These are phyloP conservation scores for Cryphonectria parasitica DNA, from an alignment of 2,329 filamentous ascomycete species.

Conservation along the genomic window DNA sequence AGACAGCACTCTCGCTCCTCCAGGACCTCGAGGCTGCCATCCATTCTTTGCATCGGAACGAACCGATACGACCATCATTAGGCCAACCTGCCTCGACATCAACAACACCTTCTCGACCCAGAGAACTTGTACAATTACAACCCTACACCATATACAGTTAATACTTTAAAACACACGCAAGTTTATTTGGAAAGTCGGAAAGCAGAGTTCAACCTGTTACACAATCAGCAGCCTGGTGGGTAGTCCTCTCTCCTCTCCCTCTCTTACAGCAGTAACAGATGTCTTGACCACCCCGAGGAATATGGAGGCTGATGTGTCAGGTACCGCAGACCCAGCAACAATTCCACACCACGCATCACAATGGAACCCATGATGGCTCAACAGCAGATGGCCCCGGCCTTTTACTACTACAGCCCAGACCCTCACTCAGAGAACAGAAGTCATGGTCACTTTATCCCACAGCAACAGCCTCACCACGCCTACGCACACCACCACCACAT, in stretches of 20 bases:
- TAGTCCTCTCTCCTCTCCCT: not conserved
- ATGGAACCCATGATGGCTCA: conserved; percentile 68
- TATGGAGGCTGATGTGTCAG: conserved; percentile 32
- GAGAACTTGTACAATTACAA: conserved; percentile 37
- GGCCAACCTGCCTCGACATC: conserved; percentile 38
- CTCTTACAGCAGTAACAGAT: not conserved
- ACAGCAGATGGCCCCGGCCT: conserved; percentile 72
- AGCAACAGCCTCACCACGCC: conserved; percentile 58
- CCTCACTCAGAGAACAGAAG: conserved; percentile 72
- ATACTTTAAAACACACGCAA: conserved; percentile 32
- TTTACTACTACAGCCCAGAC: conserved; percentile 87
- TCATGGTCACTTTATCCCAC: conserved; percentile 74
- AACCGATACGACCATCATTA: conserved; percentile 45
- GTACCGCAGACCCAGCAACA: conserved; percentile 29
- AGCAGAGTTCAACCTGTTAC: conserved; percentile 17
- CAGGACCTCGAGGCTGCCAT: conserved; percentile 43
- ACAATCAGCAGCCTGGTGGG: conserved; percentile 25
- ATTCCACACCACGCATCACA: conserved; percentile 36
- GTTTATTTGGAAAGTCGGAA: conserved; percentile 18
- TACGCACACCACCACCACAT: conserved; percentile 23
- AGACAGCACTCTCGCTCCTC: conserved; percentile 34
- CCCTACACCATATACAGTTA: conserved; percentile 36
- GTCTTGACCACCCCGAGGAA: not conserved
- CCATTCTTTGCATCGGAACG: conserved; percentile 47
- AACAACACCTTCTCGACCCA: conserved; percentile 33